These are phyloP conservation scores for Chytridium lagenaria DNA, from an alignment of 371 early-diverging fungal species.

Conservation along the genomic window DNA sequence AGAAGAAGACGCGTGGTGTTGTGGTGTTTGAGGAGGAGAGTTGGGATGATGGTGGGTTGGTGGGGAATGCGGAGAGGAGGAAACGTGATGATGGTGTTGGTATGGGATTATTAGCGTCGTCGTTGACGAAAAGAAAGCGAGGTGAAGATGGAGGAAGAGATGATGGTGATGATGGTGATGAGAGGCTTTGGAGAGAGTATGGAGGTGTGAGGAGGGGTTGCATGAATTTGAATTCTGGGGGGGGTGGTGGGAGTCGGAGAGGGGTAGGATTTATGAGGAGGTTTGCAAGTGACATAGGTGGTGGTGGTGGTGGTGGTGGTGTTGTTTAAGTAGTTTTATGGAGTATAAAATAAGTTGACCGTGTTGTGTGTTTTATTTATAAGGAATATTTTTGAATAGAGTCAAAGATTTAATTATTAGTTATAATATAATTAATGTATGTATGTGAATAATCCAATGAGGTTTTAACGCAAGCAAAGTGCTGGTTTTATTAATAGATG, in stretches of 20 bases:
- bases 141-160: background rate
- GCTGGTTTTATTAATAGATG: no score
- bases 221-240: background rate
- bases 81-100: background rate
- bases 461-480: no score
- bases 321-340: no score
- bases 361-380: no score
- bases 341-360: no score
- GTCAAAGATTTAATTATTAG: no score
- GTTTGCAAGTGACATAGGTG: background rate
- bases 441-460: no score
- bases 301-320: no score
- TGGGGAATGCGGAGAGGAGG: background rate
- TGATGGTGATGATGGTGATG: background rate
- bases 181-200: background rate
- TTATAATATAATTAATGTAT: no score
- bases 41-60: slow-evolving; percentile 1
- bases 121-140: background rate
- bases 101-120: background rate
- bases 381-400: no score
- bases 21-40: background rate
- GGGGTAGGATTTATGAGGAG: background rate
- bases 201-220: background rate
- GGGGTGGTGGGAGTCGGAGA: background rate
- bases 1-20: background rate